A percentile compares a stretch with the other conserved stretches of the same genome.
phyloP scores from a whole-genome alignment of 805 yeast species.

The Saccharomycopsis sp. region DNA sequence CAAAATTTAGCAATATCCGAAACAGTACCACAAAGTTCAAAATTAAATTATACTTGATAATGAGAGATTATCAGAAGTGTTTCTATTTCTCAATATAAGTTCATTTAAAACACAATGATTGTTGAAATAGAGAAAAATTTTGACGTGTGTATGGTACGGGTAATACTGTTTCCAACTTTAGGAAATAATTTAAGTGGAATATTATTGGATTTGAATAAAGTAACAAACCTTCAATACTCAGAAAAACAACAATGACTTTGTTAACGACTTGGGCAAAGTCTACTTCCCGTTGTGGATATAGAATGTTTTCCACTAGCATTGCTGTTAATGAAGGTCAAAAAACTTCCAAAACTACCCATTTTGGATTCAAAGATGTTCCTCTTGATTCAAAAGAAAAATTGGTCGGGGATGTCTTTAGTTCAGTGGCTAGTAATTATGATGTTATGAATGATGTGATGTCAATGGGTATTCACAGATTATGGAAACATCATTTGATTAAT shows the following conservation, averaged over 20 bases:
- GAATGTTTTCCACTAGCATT: not conserved
- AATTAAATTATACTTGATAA: no score
- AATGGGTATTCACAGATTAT: slow-evolving; percentile 83
- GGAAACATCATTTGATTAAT: slow-evolving; percentile 88
- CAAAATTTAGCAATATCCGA: no score
- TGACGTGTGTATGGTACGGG: no score
- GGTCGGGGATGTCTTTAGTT: slow-evolving; percentile 81
- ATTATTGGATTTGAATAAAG: not conserved
- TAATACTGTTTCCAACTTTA: no score
- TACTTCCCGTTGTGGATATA: not conserved
- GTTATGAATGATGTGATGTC: slow-evolving; percentile 98
- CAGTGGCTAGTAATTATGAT: slow-evolving; percentile 91
- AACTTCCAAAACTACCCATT: slow-evolving; percentile 61
- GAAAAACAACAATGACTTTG: not conserved
- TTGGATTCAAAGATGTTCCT: slow-evolving; percentile 80
- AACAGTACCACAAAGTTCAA: no score
- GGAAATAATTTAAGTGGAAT: no score
- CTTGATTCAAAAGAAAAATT: slow-evolving; percentile 71
- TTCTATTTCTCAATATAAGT: no score
- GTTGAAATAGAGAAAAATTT: no score
- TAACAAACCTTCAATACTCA: not conserved
- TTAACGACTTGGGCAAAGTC: not conserved
- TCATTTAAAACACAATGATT: no score
- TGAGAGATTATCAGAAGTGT: no score
- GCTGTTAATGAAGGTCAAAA: not conserved